Base-by-base conservation (phyloP, 2,329 filamentous ascomycete species). In the Aspergillus candidus region DNA sequence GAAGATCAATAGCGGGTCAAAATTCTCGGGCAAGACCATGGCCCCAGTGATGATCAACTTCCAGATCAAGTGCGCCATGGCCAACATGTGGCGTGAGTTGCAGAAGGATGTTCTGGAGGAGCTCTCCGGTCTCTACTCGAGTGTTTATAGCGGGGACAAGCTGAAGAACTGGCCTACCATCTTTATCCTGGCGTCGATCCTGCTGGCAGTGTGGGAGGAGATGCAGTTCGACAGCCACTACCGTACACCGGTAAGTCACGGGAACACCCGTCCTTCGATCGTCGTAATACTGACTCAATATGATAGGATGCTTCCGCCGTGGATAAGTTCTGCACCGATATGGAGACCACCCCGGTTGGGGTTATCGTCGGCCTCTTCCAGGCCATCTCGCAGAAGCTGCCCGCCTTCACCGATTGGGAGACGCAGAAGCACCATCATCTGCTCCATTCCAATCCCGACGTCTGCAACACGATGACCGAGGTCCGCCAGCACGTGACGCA, bases 21-120 rank as follows among this genome's bases (percentile, higher is more conserved):
- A 88, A 65, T 96, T 85, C 75, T 84, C 79, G 58, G 90, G 90
- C 61, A 91, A 91, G 74, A 90, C 85, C 31, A 83, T 95, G 51
- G 91, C 91, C 12, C 91, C 91, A 11, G 90, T 96, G 63, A 94
- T 97, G 90, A 94, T 97, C 79, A 97, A 96, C 76, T 96, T 96
- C 80, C 88, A 96, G 73, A 89, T 97, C 75, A 97, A 97, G 79
- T 93, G 87, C 60, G 90, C 90, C 43, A 83, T 97, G 72, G 91
- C 90, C 54, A 89, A 94, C 61, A 94, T 96, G 88, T 97, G 91
- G 91, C 89, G 91, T 53, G 90, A 95, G 68, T 76, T 97, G 46
- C 90, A 96, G 68, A 94, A 94, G 73, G 91, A 96, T 58, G 89
- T 96, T 32, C 77, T 97, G 2, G 90, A 94, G 72, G 91, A 97